These are phyloP conservation scores for Violaceomyces palustris DNA, from an alignment of 1,284 basidiomycete genomes.

Conservation along the genomic window DNA sequence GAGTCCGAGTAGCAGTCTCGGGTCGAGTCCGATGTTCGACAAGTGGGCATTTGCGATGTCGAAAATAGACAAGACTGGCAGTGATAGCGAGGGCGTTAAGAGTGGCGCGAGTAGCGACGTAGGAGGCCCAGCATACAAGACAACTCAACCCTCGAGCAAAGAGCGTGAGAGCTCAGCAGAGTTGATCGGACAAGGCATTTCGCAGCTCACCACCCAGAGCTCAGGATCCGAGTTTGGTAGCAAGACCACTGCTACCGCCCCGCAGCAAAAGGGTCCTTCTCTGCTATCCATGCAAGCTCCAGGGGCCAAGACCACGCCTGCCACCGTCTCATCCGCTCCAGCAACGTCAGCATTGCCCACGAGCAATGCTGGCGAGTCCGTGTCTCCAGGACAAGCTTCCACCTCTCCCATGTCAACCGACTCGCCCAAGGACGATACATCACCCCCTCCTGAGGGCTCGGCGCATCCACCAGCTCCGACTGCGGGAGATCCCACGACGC, in stretches of 20 bases:
- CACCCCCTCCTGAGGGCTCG: no score
- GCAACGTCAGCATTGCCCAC: constrained; percentile 2
- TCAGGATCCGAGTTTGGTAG: constrained; percentile 58
- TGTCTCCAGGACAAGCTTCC: background rate
- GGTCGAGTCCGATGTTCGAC: constrained; percentile 75
- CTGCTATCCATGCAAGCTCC: constrained; percentile 71
- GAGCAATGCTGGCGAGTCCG: no score
- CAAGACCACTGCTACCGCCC: constrained; percentile 56
- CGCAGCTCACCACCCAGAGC: constrained; percentile 63
- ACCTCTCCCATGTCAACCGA: constrained; percentile 35
- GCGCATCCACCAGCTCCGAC: constrained; percentile 54
- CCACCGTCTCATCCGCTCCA: constrained; percentile 8
- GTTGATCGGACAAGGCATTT: constrained; percentile 58
- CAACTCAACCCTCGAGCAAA: constrained; percentile 18
- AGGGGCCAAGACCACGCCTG: constrained; percentile 9
- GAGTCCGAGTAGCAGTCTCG: constrained; percentile 67
- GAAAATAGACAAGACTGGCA: constrained; percentile 54
- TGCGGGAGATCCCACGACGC: constrained; percentile 59
- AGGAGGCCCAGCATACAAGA: constrained; percentile 2
- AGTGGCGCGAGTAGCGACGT: constrained; percentile 32
- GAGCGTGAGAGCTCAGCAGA: constrained; percentile 59
- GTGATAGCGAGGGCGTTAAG: constrained; percentile 32
- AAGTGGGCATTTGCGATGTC: constrained; percentile 90
- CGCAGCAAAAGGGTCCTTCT: constrained; percentile 63
- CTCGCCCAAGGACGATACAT: constrained; percentile 16